Evolutionary conservation across 371 early-diverging fungal genomes (phyloP), one percentile per base, ranked within the genome.

Genomic region (Mortierella sp.): DNA sequence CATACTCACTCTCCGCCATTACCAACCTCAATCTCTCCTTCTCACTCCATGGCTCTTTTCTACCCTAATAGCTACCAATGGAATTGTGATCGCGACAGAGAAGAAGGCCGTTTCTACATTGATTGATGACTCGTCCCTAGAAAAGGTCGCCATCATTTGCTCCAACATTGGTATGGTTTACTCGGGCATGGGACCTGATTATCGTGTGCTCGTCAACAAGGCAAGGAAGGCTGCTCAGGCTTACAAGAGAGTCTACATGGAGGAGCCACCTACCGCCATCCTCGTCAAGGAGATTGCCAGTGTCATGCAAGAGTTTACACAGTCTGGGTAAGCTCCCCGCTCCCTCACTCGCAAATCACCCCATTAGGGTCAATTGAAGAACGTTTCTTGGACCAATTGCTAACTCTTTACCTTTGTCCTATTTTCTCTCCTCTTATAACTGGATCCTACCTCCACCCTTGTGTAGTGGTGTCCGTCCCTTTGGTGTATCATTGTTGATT

Each of bases 391-490:
- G 10, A 40, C 8, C 16, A 16, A 16, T 19, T 37, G 13, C 54
- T 54, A 54, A 54, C 25, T 27, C 29, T 14, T 29, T 25, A 40
- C 17, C 21, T n/a, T 37, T n/a, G n/a, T n/a, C n/a, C 46, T 28
- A 25, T 13, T 34, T 34, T 10, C 1, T 56, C n/a, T 41, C 14
- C 14, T 39, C 39, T 14, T 7, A 39, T 39, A 14, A 14, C n/a
- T n/a, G 39, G 39, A 39, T 39, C 7, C 10, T 21, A 22, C 2
- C 37, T 37, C 60, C n/a, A n/a, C n/a, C n/a, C n/a, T n/a, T n/a
- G n/a, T n/a, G n/a, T n/a, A 94, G 96, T 81, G 99, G 99, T 85
- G 99, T 99, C 37, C 92, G 99, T 63, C 99, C 99, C 8, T 99
- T 99, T 81, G 99, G 99, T 60, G 99, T 99, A 12, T 97, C 98